Evolutionary conservation across 2,329 filamentous ascomycete genomes (phyloP).

Genomic region (Nannizzia gypsea): DNA sequence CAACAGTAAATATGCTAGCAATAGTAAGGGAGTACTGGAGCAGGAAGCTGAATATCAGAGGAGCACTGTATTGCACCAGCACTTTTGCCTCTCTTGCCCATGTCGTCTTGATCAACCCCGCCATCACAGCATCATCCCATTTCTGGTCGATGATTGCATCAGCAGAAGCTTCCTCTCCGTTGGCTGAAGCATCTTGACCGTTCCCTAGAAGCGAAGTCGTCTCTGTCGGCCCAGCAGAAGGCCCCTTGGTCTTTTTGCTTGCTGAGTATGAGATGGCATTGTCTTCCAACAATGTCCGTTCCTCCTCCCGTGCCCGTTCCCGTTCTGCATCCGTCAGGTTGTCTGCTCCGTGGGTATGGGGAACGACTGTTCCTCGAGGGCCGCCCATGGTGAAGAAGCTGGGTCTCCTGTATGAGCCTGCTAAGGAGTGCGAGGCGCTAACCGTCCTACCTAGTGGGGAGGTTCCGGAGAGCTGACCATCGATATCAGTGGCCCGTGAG

Average conservation of each 20-base stretch:
- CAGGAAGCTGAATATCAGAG: constrained; percentile 61
- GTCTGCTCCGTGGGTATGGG: constrained; percentile 27
- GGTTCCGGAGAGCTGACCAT: not conserved
- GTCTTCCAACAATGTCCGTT: constrained; percentile 47
- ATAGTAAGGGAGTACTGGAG: constrained; percentile 79
- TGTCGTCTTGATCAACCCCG: constrained; percentile 73
- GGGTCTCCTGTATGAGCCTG: constrained; percentile 61
- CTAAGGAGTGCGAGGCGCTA: constrained; percentile 40
- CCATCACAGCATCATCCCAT: constrained; percentile 74
- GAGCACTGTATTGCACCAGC: constrained; percentile 57
- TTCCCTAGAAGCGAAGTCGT: constrained; percentile 38
- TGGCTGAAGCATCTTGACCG: not conserved
- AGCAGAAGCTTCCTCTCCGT: constrained; percentile 31
- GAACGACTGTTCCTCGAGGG: constrained; percentile 57
- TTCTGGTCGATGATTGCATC: constrained; percentile 53
- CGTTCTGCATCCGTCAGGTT: constrained; percentile 42
- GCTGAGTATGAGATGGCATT: constrained; percentile 40
- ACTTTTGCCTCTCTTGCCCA: constrained; percentile 86
- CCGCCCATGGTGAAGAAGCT: constrained; percentile 64
- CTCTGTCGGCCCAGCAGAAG: constrained; percentile 28
- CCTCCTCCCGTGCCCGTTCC: constrained; percentile 44
- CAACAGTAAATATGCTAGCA: constrained; percentile 66
- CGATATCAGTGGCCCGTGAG: not conserved
- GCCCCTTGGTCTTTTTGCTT: constrained; percentile 6
- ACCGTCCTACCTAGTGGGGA: constrained; percentile 16